These are phyloP conservation scores for Naganishia albida DNA, from an alignment of 1,284 basidiomycete species.

Conservation along the genomic window DNA sequence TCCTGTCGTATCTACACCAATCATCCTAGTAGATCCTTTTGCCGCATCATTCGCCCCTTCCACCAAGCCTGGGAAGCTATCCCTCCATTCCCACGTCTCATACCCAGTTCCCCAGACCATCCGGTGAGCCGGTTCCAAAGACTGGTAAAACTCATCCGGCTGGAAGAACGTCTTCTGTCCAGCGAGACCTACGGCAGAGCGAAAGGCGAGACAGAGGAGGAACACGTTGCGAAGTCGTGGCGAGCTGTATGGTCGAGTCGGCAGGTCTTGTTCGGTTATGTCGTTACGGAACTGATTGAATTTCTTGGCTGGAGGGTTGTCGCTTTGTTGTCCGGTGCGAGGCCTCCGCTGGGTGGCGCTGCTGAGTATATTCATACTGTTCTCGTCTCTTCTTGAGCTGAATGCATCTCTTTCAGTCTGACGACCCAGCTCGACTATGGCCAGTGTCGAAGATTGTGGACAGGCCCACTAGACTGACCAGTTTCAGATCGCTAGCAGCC, in stretches of 20 bases:
- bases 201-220: slow-evolving; percentile 14
- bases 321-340: too few relatives aligned
- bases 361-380: too few relatives aligned
- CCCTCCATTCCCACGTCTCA: slow-evolving; percentile 94
- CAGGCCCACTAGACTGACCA: too few relatives aligned
- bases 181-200: slow-evolving; percentile 3
- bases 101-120: slow-evolving; percentile 88
- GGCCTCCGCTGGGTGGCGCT: too few relatives aligned
- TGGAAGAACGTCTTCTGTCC: slow-evolving; percentile 77
- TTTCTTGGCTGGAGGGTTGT: too few relatives aligned
- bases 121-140: slow-evolving; percentile 86
- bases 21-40: background rate
- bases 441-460: too few relatives aligned
- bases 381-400: too few relatives aligned
- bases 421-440: too few relatives aligned
- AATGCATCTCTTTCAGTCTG: too few relatives aligned
- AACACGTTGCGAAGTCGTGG: slow-evolving; percentile 4
- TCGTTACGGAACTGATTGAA: background rate
- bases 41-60: background rate
- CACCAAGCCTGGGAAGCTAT: slow-evolving; percentile 36
- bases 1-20: slow-evolving; percentile 10
- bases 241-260: slow-evolving; percentile 2
- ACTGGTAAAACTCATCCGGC: slow-evolving; percentile 96
- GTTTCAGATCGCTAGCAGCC: too few relatives aligned
- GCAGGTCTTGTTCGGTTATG: background rate